Evolutionary conservation across 768 basidiomycete genomes (phyloP).

Genomic region (Naematelia encephala): DNA sequence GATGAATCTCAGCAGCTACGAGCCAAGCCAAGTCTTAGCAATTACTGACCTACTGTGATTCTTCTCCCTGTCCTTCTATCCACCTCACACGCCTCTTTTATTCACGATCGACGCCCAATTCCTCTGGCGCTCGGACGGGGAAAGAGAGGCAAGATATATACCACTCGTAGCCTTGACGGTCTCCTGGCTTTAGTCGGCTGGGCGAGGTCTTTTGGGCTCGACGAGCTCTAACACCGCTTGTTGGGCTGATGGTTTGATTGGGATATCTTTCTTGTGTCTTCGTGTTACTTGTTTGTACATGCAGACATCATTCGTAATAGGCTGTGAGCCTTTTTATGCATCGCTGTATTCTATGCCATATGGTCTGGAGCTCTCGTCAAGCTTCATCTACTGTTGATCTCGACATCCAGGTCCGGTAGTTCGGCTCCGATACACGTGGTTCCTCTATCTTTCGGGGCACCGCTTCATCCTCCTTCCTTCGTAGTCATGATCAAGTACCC

Average conservation of each 20-base stretch:
- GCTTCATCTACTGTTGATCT: too few species aligned
- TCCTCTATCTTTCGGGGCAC: too few species aligned
- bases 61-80: constrained; percentile 1
- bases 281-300: not conserved
- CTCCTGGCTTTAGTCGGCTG: constrained; percentile 27
- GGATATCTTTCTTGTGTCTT: not conserved
- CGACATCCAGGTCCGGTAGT: too few species aligned
- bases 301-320: not conserved
- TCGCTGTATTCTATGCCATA: not conserved
- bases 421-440: too few species aligned
- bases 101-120: constrained; percentile 33
- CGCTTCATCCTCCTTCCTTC: not conserved
- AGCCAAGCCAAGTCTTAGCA: not conserved
- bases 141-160: constrained; percentile 29
- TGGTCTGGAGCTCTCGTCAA: too few species aligned
- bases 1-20: not conserved
- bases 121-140: constrained; percentile 36
- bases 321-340: not conserved
- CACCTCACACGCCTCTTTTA: constrained; percentile 26
- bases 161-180: constrained; percentile 8
- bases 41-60: not conserved
- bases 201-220: constrained; percentile 1
- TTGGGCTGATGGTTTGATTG: not conserved
- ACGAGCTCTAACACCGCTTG: not conserved
- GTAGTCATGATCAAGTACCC: not conserved